Conservation (phyloP, 1,284 basidiomycete genomes). For the Leccinum subspadiceum region DNA sequence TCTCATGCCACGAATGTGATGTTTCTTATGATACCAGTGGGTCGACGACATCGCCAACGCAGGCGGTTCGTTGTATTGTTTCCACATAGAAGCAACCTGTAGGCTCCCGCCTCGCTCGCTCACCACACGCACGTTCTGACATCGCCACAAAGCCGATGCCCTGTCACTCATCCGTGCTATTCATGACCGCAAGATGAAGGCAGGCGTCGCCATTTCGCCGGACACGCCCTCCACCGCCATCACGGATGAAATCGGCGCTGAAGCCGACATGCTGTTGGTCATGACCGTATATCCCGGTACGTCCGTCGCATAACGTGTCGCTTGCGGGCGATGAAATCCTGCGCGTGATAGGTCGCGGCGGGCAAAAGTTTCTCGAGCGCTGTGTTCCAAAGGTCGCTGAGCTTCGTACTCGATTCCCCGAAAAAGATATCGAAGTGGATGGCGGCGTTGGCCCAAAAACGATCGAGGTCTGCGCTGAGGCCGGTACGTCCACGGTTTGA, state of each 20-base stretch:
- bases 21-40: slow-evolving; percentile 63
- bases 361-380: slow-evolving; percentile 94
- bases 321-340: not conserved
- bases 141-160: slow-evolving; percentile 56
- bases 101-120: slow-evolving; percentile 31
- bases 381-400: slow-evolving; percentile 94
- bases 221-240: slow-evolving; percentile 86
- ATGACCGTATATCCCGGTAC: slow-evolving; percentile 95
- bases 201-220: slow-evolving; percentile 92
- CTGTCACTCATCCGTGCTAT: slow-evolving; percentile 75
- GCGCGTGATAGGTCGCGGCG: slow-evolving; percentile 69
- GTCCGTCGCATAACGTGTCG: not conserved
- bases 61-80: slow-evolving; percentile 93
- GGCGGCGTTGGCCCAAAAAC: slow-evolving; percentile 95
- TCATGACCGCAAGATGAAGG: slow-evolving; percentile 78
- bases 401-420: slow-evolving; percentile 86
- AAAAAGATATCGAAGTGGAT: slow-evolving; percentile 96
- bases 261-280: slow-evolving; percentile 91
- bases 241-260: slow-evolving; percentile 75
- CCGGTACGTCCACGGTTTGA: slow-evolving; percentile 54
- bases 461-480: slow-evolving; percentile 85
- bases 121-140: not conserved
- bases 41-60: slow-evolving; percentile 94
- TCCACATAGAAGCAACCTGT: slow-evolving; percentile 97
- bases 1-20: not conserved